Conservation (phyloP, 768 basidiomycete genomes). For the Suillus alpinus region DNA sequence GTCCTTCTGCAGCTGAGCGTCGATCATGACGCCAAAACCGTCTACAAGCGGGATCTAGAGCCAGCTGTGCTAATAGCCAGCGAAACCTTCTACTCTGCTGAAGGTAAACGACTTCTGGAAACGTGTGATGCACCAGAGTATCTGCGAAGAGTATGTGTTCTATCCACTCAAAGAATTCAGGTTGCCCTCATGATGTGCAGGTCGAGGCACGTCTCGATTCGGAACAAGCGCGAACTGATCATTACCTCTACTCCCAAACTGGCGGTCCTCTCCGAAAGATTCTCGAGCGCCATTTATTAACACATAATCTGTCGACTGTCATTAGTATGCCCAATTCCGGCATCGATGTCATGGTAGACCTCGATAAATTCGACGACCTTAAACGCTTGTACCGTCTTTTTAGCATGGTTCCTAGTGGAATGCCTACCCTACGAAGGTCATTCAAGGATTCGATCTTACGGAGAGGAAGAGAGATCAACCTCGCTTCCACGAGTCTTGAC, state of each 20-base stretch:
- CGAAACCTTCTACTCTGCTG: conserved; percentile 71
- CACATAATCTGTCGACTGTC: conserved; percentile 70
- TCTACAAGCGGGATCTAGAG: conserved; percentile 86
- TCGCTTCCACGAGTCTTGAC: conserved; percentile 45
- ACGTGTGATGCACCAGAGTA: conserved; percentile 82
- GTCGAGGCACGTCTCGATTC: conserved; percentile 77
- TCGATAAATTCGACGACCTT: conserved; percentile 73
- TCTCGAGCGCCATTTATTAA: conserved; percentile 73
- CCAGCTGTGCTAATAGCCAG: conserved; percentile 78
- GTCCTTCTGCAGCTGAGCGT: conserved; percentile 71
- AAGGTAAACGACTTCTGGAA: conserved; percentile 68
- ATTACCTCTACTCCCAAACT: conserved; percentile 82
- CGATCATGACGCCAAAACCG: conserved; percentile 46
- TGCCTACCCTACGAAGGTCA: conserved; percentile 58
- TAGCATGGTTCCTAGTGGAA: conserved; percentile 61
- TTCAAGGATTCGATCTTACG: conserved; percentile 70
- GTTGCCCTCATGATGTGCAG: conserved; percentile 38
- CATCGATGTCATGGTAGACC: conserved; percentile 82
- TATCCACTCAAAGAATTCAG: not conserved
- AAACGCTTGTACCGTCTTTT: conserved; percentile 78
- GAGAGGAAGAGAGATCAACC: conserved; percentile 81
- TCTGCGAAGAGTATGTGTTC: conserved; percentile 56
- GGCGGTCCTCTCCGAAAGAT: conserved; percentile 66
- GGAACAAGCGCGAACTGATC: conserved; percentile 80
- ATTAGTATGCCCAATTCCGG: conserved; percentile 83